Evolutionary conservation across 2,329 filamentous ascomycete species (phyloP).

Genomic region (Penicillium griseofulvum): DNA sequence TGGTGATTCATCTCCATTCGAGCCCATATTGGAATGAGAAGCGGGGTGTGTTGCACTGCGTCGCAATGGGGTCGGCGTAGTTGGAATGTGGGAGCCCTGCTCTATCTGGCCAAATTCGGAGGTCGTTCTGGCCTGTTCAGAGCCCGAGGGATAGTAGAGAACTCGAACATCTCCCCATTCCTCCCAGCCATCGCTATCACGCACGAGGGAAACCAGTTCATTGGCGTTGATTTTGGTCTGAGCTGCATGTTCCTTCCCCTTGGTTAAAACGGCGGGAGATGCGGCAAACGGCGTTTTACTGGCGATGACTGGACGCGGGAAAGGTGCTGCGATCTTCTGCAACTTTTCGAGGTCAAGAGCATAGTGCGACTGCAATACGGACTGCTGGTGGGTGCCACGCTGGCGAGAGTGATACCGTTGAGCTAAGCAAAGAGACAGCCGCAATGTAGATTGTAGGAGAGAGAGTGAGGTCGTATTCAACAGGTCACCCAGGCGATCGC

Average conservation of each 20-base stretch:
- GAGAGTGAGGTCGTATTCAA: conserved; percentile 81
- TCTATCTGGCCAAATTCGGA: conserved; percentile 31
- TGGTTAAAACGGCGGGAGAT: conserved; percentile 57
- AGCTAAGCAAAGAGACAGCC: conserved; percentile 79
- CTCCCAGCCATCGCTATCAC: conserved; percentile 60
- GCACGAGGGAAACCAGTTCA: conserved; percentile 74
- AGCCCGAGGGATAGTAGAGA: conserved; percentile 65
- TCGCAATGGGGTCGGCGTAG: conserved; percentile 73
- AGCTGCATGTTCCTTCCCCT: conserved; percentile 71
- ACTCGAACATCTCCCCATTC: conserved; percentile 79
- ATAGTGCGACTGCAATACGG: conserved; percentile 79
- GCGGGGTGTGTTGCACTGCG: conserved; percentile 63
- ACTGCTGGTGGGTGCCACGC: conserved; percentile 68
- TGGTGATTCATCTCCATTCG: conserved; percentile 48
- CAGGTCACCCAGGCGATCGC: conserved; percentile 80
- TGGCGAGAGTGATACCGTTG: conserved; percentile 90
- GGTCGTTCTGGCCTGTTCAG: conserved; percentile 33
- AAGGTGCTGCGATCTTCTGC: conserved; percentile 77
- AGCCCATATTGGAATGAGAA: conserved; percentile 50
- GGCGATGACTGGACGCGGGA: conserved; percentile 66
- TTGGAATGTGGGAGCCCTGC: conserved; percentile 51
- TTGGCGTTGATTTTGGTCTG: conserved; percentile 67
- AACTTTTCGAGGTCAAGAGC: conserved; percentile 72
- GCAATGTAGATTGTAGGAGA: conserved; percentile 73
- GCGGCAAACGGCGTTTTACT: conserved; percentile 52